These are phyloP conservation scores for Metschnikowia orientalis DNA, from an alignment of 805 yeast species.

Conservation along the genomic window DNA sequence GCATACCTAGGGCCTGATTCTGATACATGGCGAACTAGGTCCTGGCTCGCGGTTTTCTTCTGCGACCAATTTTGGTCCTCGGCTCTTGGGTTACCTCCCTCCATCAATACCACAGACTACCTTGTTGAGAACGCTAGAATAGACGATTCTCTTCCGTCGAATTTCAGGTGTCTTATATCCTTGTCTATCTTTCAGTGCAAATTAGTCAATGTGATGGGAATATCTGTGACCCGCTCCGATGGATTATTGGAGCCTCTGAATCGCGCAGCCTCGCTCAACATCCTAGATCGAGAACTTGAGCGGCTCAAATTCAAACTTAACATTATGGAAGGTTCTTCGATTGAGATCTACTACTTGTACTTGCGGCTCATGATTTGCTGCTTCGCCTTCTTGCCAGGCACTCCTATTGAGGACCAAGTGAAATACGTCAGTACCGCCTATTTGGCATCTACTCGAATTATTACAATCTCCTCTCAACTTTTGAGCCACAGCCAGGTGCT, in stretches of 20 bases:
- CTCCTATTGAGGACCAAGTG: conserved; percentile 82
- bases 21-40: conserved; percentile 88
- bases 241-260: conserved; percentile 82
- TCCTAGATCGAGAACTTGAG: conserved; percentile 74
- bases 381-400: conserved; percentile 87
- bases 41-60: conserved; percentile 87
- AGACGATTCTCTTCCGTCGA: conserved; percentile 60
- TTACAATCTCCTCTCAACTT: conserved; percentile 71
- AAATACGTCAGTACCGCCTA: conserved; percentile 80
- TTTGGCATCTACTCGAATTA: conserved; percentile 71
- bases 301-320: conserved; percentile 61
- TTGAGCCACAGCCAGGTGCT: conserved; percentile 53
- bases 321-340: conserved; percentile 58
- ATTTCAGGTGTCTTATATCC: conserved; percentile 66
- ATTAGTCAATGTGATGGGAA: conserved; percentile 80
- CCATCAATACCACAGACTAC: conserved; percentile 73
- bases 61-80: conserved; percentile 91
- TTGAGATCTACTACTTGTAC: conserved; percentile 75
- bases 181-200: conserved; percentile 81
- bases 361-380: conserved; percentile 78
- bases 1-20: conserved; percentile 80
- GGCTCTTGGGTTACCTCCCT: conserved; percentile 81
- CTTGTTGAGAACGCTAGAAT: conserved; percentile 73
- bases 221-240: conserved; percentile 79
- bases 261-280: conserved; percentile 75